Base-by-base conservation (phyloP, 2,329 filamentous ascomycete genomes). In the Lasiodiplodia sp. region DNA sequence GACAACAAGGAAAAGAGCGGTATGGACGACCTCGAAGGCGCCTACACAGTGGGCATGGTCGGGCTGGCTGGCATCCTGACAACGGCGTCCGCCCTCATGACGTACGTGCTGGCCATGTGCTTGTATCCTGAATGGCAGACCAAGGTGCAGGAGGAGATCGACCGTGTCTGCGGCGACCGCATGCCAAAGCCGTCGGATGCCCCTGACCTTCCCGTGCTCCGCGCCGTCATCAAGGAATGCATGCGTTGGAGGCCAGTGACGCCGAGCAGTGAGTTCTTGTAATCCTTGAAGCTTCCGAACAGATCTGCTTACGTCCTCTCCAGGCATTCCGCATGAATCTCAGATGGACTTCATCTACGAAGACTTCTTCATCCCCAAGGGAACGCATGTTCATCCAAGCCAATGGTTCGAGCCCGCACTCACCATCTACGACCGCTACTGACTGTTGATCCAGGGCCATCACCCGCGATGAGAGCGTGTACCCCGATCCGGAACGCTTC, bases 191-290 rank as follows among this genome's bases (percentile, higher is more conserved):
- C 70, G 21, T 70, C 71, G 0, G 79, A 80, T 60, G 16, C 70
- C 0, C 66, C 71, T 0, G 68, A 71, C 0, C 67, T 80, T 7
- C 77, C 76, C 0, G 77, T 77, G 25, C 67, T 77, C 0, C 67
- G 69, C 7, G 78, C 75, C 1, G 67, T 79, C 0, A 66, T 79
- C 0, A 71, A 78, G 31, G 78, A 80, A 65, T 63, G 51, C 28
- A 34, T 52, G 21, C 71, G 76, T 1, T 79, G 78, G 66, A 78
- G 78, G 0, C 72, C 76, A 0, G 78, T 82, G 0, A 76, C 77
- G 0, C 81, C 82, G 0, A 68, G 11, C n/a, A 31, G 58, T 63
- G 11, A 28, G 58, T 21, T 2, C 4, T 2, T 28, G 28, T 6
- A 28, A 28, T 1, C 28, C 28, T 28, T 28, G 28, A 6, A 28